Evolutionary conservation across 768 basidiomycete species (phyloP).

Genomic region (Collybia mongolica): DNA sequence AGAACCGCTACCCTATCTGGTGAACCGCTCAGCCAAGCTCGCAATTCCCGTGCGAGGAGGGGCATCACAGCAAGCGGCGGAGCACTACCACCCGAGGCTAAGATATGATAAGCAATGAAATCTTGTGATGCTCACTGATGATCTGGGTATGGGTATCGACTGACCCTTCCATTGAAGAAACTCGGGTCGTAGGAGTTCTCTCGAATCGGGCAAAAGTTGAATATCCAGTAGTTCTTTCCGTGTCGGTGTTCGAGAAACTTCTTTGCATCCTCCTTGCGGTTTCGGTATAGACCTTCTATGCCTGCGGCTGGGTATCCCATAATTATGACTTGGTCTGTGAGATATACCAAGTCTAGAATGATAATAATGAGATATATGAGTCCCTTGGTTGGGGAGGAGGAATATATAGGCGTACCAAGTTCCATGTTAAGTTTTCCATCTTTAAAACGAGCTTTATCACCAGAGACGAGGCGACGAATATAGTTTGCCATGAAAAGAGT

Average conservation of each 20-base stretch:
- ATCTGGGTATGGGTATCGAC: slow-evolving; percentile 87
- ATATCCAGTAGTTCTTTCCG: slow-evolving; percentile 79
- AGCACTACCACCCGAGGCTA: slow-evolving; percentile 38
- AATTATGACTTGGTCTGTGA: slow-evolving; percentile 73
- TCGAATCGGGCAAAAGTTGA: slow-evolving; percentile 81
- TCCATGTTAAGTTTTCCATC: slow-evolving; percentile 69
- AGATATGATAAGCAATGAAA: background rate
- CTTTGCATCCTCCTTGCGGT: slow-evolving; percentile 71
- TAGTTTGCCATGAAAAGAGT: slow-evolving; percentile 56
- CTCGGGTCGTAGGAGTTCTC: slow-evolving; percentile 78
- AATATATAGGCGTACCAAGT: slow-evolving; percentile 41
- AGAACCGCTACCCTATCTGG: slow-evolving; percentile 72
- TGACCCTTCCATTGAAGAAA: slow-evolving; percentile 72
- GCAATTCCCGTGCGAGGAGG: slow-evolving; percentile 72
- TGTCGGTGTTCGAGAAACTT: slow-evolving; percentile 74
- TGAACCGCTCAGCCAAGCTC: slow-evolving; percentile 65
- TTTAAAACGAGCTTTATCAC: slow-evolving; percentile 74
- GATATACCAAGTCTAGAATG: slow-evolving; percentile 53
- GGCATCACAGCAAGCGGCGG: slow-evolving; percentile 77
- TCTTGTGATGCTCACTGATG: slow-evolving; percentile 64
- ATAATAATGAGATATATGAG: background rate
- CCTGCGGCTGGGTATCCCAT: slow-evolving; percentile 87
- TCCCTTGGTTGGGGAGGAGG: background rate
- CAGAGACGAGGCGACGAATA: slow-evolving; percentile 76
- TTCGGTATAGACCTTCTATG: slow-evolving; percentile 77